Evolutionary conservation across 169 alveolate genomes (phyloP), one percentile per base, ranked within the genome.

Genomic region (Toxoplasma gondii): DNA sequence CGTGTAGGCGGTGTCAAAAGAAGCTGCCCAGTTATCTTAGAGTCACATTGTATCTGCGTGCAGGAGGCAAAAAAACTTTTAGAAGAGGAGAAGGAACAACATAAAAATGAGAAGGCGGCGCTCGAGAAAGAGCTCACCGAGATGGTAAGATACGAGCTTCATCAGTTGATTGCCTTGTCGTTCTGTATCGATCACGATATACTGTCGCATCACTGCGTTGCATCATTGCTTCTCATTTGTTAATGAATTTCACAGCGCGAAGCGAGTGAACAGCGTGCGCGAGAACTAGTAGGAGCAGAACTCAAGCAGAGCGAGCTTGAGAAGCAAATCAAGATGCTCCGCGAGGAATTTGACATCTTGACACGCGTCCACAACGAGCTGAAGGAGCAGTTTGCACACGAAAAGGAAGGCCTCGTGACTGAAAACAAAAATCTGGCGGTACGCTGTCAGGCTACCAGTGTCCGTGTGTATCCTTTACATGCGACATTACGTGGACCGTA

Each of bases 291-390:
- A 10, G 90, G 54, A 22, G 90, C 90, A 24, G 67, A 39, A 29
- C 69, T 43, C 39, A 82, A 82, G 67, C 90, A 82, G 41, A 49
- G 69, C 17, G 90, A 82, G 90, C 69, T 43, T 12, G 90, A 82
- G 39, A 82, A 82, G 67, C 90, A 82, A 49, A 82, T 41, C 69
- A 82, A 82, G 69, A 44, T 82, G 54, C 90, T 82, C 17, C 90
- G 90, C 27, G 90, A 82, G 16, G 90, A 82, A 36, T 82, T 82
- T n/a, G 90, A 82, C 67, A 82, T 82, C 5, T 31, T 82, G 38
- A 82, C 70, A 16, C 90, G 90, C 38, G 90, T 82, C 27, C 90
- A 82, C 90, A 82, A 82, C 17, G 90, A 82, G 54, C 27, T 82
- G 67, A 82, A 82, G 67, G 90, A 44, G 67, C 69, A 82, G 31